Conservation (phyloP, 129 eudicot species). For the Helianthus annuus region DNA sequence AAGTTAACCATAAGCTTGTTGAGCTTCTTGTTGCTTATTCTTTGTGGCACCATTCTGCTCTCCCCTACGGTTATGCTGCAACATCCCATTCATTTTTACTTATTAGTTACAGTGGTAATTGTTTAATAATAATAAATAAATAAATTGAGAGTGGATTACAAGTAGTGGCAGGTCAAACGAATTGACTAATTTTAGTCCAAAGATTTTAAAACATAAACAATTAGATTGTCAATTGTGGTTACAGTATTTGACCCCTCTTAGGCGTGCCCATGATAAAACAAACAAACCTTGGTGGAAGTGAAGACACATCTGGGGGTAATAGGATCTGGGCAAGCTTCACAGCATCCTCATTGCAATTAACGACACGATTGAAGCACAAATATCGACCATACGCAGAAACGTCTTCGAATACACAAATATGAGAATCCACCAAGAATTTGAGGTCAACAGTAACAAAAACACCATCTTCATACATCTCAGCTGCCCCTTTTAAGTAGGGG, state of each 20-base stretch:
- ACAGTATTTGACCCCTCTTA: neutral
- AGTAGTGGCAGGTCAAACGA: neutral
- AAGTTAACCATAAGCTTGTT: constrained; percentile 68
- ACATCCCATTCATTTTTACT: neutral
- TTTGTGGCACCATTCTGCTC: constrained; percentile 49
- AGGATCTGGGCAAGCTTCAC: constrained; percentile 61
- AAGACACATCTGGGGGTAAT: constrained; percentile 48
- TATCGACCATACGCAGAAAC: constrained; percentile 81
- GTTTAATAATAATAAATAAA: neutral
- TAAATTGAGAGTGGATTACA: neutral
- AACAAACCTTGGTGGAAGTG: constrained; percentile 56
- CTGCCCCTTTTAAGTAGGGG: constrained; percentile 89
- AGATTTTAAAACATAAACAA: neutral
- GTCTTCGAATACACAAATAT: constrained; percentile 80
- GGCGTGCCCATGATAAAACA: neutral
- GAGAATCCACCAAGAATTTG: constrained; percentile 74
- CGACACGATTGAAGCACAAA: constrained; percentile 74
- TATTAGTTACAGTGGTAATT: neutral
- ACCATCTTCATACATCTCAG: constrained; percentile 88
- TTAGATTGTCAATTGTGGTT: no score
- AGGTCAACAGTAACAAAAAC: constrained; percentile 82
- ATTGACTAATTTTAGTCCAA: neutral
- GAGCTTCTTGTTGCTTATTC: constrained; percentile 82
- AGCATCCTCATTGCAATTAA: constrained; percentile 60
- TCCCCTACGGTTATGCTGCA: constrained; percentile 48